Percentiles rank a stretch among this genome's conserved stretches.
phyloP scores from a whole-genome alignment of 2,329 filamentous ascomycete species.

The Falciphora oryzae region DNA sequence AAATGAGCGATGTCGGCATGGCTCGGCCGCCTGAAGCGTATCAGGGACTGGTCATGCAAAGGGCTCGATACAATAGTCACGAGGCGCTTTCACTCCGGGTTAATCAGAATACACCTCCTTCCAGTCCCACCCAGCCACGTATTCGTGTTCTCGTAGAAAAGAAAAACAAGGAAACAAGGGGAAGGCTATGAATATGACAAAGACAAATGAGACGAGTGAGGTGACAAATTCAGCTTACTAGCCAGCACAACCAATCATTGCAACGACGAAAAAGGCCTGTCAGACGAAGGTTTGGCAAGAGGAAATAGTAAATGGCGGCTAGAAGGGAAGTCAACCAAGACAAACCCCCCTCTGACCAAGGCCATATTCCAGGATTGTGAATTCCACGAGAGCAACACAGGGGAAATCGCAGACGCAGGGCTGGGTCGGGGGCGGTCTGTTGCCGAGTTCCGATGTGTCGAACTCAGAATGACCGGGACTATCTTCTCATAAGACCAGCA shows the following conservation, averaged over 20 bases:
- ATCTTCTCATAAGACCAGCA: no score
- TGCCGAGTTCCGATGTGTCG: no score
- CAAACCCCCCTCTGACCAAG: no score
- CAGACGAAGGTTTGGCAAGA: not conserved
- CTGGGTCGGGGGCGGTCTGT: no score
- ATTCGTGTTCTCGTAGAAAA: conserved; percentile 7
- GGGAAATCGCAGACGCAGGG: no score
- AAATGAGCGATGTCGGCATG: no score
- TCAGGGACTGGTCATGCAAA: not conserved
- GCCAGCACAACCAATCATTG: not conserved
- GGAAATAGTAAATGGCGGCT: no score
- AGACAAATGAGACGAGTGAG: not conserved
- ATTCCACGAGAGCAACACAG: no score
- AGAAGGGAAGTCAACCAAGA: no score
- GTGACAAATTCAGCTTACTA: not conserved
- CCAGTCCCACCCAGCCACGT: not conserved
- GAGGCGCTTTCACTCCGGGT: no score
- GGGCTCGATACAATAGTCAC: not conserved
- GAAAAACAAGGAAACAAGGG: conserved; percentile 1
- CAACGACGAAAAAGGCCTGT: not conserved
- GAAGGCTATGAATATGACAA: not conserved
- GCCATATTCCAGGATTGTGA: no score
- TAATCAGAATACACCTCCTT: not conserved
- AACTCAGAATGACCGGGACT: no score
- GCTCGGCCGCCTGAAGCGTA: not conserved